Base-by-base conservation (phyloP, 257 asterid species). In the Solanum microdontum region DNA sequence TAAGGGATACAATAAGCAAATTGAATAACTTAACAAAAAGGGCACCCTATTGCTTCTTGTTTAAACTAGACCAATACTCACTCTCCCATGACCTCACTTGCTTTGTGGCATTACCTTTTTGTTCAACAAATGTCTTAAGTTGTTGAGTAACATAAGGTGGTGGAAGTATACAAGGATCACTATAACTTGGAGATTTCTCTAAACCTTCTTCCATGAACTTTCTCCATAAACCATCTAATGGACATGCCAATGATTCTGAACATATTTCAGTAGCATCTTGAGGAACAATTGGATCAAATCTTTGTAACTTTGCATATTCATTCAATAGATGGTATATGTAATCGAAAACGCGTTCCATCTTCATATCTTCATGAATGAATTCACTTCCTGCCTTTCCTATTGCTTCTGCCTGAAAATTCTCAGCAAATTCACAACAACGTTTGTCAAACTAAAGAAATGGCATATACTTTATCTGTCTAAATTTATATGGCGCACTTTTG, bases 251-350 rank as follows among this genome's bases (percentile, higher is more conserved):
- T 66, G 79, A 15, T 60, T 87, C 86, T 11, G 86, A 60, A 62
- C 89, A 87, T 2, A 80, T 40, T 21, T 77, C 86, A 62, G 34
- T 70, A 11, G 89, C 86, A n/a, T n/a, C n/a, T 66, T 32, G 86
- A 26, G 89, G 89, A 28, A 79, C 80, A 28, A 58, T 14, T 39
- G 89, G 89, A 37, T 80, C 30, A 51, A 77, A 87, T 7, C 14
- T 87, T 24, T 77, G 43, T 30, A 87, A 62, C 37, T 87, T 87
- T 12, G 89, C 77, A 24, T 87, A 87, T 39, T 87, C 86, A n/a
- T 36, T 87, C 36, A 87, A 12, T 19, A 87, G 21, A 24, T 66
- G 86, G 40, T 77, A 80, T 14, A 80, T 87, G 73, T 80, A 80
- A 58, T 87, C 89, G 8, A 77, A 87, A 4, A 87, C 23, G 0